phyloP scores from a whole-genome alignment of 2,329 filamentous ascomycete genomes.

The Bipolaris cookei region DNA sequence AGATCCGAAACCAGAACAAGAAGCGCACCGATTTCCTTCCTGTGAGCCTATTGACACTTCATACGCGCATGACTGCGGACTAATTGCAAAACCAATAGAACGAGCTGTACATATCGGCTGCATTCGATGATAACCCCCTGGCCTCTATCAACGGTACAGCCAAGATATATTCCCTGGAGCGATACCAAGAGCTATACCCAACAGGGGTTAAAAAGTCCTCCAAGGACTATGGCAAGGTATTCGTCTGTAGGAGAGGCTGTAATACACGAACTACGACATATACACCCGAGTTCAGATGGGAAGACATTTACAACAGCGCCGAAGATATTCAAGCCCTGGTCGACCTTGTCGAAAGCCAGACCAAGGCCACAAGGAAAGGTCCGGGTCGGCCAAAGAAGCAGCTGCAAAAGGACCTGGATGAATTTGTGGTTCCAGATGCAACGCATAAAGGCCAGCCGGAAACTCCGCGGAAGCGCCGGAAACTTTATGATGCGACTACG shows the following conservation, averaged over 20 bases:
- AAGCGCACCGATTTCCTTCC: slow-evolving; percentile 80
- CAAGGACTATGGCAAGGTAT: slow-evolving; percentile 80
- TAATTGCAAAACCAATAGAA: slow-evolving; percentile 61
- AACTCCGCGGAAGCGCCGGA: slow-evolving; percentile 58
- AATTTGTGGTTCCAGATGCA: slow-evolving; percentile 54
- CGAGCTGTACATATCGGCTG: slow-evolving; percentile 88
- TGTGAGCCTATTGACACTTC: slow-evolving; percentile 51
- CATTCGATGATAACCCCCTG: slow-evolving; percentile 86
- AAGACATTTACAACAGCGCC: slow-evolving; percentile 75
- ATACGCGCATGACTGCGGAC: not conserved
- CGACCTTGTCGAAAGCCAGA: slow-evolving; percentile 71
- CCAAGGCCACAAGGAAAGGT: slow-evolving; percentile 71
- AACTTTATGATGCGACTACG: slow-evolving; percentile 52
- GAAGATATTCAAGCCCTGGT: slow-evolving; percentile 71
- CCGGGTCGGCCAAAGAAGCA: slow-evolving; percentile 42
- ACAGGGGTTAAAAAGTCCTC: slow-evolving; percentile 75
- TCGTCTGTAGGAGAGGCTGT: slow-evolving; percentile 87
- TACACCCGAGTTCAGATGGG: slow-evolving; percentile 91
- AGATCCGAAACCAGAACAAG: slow-evolving; percentile 82
- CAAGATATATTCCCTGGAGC: slow-evolving; percentile 73
- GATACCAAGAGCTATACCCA: slow-evolving; percentile 73
- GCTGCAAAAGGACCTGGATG: slow-evolving; percentile 47
- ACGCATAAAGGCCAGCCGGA: slow-evolving; percentile 51
- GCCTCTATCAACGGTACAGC: slow-evolving; percentile 91
- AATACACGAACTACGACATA: slow-evolving; percentile 89